These are phyloP conservation scores for Ogataea hybrid DNA, from an alignment of 1,139 yeast genomes.

Conservation along the genomic window DNA sequence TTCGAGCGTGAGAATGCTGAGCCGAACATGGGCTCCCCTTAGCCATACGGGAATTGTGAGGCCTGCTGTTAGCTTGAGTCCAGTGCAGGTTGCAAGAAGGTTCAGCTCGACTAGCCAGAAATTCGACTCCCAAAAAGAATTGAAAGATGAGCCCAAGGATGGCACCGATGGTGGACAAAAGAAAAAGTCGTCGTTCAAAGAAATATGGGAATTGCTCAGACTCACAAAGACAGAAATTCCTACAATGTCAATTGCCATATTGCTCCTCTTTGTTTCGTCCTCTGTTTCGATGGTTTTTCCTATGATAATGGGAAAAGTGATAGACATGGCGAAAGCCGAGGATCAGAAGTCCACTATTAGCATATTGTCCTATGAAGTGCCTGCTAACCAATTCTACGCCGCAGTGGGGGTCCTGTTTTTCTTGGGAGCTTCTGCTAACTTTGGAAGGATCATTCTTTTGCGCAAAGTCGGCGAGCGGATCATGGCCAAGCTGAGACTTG, in stretches of 20 bases:
- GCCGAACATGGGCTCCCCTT: neutral
- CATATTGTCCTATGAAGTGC: slow-evolving; percentile 24
- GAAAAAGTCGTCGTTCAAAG: slow-evolving; percentile 27
- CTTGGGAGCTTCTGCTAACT: slow-evolving; percentile 50
- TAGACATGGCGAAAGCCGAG: slow-evolving; percentile 41
- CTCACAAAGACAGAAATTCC: slow-evolving; percentile 31
- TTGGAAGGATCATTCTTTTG: slow-evolving; percentile 48
- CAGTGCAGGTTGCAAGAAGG: neutral
- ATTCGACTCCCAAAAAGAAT: neutral
- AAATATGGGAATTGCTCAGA: slow-evolving; percentile 28
- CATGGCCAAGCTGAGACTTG: slow-evolving; percentile 51
- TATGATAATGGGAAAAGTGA: slow-evolving; percentile 42
- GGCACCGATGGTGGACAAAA: slow-evolving; percentile 4
- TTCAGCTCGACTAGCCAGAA: neutral
- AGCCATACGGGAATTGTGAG: neutral
- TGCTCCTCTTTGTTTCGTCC: slow-evolving; percentile 30
- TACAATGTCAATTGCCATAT: slow-evolving; percentile 30
- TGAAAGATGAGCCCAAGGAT: slow-evolving; percentile 1
- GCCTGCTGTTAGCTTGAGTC: neutral
- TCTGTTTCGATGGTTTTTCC: slow-evolving; percentile 48
- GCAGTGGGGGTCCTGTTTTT: slow-evolving; percentile 38
- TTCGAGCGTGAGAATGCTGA: neutral
- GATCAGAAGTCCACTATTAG: slow-evolving; percentile 20
- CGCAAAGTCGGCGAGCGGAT: slow-evolving; percentile 51
- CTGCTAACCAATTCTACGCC: slow-evolving; percentile 28